Evolutionary conservation across 129 eudicot species (phyloP).

Genomic region (Ambrosia trifida): DNA sequence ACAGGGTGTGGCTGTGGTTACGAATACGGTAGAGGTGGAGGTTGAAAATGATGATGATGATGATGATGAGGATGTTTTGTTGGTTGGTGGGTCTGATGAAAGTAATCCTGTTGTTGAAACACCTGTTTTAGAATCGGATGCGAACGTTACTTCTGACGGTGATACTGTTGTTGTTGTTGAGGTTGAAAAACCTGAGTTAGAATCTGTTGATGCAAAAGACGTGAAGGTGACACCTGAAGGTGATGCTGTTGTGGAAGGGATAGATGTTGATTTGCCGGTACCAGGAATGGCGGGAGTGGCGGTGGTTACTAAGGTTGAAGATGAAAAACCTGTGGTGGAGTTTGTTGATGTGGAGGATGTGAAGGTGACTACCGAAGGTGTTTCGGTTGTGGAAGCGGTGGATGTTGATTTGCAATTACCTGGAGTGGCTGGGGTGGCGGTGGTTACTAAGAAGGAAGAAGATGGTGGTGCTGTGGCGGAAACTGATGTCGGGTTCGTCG

Average conservation of each 20-base stretch:
- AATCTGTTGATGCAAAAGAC: conserved; percentile 31
- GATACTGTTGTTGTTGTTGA: too few species aligned
- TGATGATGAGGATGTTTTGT: too few species aligned
- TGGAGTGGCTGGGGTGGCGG: conserved; percentile 53
- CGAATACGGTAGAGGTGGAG: too few species aligned
- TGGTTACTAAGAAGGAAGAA: conserved; percentile 46
- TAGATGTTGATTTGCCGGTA: conserved; percentile 42
- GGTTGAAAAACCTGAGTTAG: conserved; percentile 2
- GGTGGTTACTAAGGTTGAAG: too few species aligned
- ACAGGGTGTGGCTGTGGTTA: too few species aligned
- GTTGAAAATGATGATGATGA: too few species aligned
- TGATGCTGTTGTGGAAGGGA: conserved; percentile 52
- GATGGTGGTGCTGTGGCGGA: conserved; percentile 30
- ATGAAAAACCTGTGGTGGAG: conserved; percentile 12
- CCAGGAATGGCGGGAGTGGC: too few species aligned
- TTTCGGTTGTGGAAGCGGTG: conserved; percentile 46
- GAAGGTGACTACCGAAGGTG: conserved; percentile 50
- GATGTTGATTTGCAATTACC: conserved; percentile 42
- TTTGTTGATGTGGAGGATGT: conserved; percentile 30
- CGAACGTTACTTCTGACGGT: too few species aligned
- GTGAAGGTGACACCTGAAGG: conserved; percentile 40
- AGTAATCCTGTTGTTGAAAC: too few species aligned
- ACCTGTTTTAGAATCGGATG: too few species aligned
- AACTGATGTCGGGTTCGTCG: conserved; percentile 6
- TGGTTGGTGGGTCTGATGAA: too few species aligned